Percentiles rank a stretch among this genome's conserved stretches.
Conservation (phyloP, 441 rosid genomes). For the Biscutella laevigata region DNA sequence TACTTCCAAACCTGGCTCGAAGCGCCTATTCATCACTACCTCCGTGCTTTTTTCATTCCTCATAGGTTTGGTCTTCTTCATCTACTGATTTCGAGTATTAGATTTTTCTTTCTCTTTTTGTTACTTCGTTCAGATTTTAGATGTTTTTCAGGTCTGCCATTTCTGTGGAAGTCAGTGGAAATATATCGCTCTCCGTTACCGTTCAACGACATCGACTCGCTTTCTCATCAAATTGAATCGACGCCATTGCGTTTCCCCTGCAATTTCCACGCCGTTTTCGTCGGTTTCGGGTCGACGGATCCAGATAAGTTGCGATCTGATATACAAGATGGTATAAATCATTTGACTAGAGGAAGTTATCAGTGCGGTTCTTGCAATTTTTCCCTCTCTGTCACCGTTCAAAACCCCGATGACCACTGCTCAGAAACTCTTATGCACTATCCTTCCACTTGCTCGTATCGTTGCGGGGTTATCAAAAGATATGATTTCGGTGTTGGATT, state of each 20-base stretch:
- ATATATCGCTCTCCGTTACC: constrained; percentile 85
- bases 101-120: not conserved
- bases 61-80: constrained; percentile 32
- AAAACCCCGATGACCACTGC: constrained; percentile 33
- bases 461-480: constrained; percentile 42
- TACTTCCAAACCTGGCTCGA: constrained; percentile 51
- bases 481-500: constrained; percentile 28
- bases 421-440: constrained; percentile 6
- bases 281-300: constrained; percentile 31
- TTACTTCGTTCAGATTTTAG: not conserved
- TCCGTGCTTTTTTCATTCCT: constrained; percentile 63
- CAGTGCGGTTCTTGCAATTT: constrained; percentile 47
- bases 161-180: constrained; percentile 85
- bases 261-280: constrained; percentile 44
- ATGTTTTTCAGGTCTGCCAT: constrained; percentile 53
- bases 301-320: constrained; percentile 31
- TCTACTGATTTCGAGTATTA: not conserved
- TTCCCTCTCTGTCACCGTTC: constrained; percentile 47
- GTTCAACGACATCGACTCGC: constrained; percentile 51
- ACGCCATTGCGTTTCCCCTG: constrained; percentile 51
- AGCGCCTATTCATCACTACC: constrained; percentile 63
- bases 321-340: constrained; percentile 34
- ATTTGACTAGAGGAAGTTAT: constrained; percentile 27
- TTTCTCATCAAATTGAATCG: constrained; percentile 43
- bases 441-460: constrained; percentile 25